Evolutionary conservation across 805 yeast genomes (phyloP).

Genomic region (Saccharomyces kudriavzevii): DNA sequence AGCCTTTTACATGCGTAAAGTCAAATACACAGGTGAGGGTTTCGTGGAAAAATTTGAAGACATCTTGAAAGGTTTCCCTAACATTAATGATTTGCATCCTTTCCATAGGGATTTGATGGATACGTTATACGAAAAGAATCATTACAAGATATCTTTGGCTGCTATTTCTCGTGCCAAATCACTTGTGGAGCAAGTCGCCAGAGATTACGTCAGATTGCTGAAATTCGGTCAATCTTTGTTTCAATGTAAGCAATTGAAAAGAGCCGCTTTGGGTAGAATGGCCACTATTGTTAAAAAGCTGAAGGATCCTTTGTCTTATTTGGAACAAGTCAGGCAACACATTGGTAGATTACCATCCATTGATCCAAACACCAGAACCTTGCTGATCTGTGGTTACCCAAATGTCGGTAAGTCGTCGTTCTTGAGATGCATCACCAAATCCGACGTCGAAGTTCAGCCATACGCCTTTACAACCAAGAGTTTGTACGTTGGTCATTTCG

Average conservation of each 20-base stretch:
- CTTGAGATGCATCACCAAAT: conserved; percentile 86
- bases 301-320: conserved; percentile 85
- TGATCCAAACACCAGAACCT: conserved; percentile 97
- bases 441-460: conserved; percentile 98
- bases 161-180: conserved; percentile 91
- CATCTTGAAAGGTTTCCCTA: conserved; percentile 82
- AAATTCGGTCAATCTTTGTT: conserved; percentile 96
- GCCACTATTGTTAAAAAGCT: conserved; percentile 94
- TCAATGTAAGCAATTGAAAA: conserved; percentile 96
- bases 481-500: conserved; percentile 95
- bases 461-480: conserved; percentile 98
- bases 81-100: conserved; percentile 95
- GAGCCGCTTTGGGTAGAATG: conserved; percentile 99
- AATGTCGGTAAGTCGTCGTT: conserved; percentile 98
- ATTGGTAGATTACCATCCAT: conserved; percentile 95
- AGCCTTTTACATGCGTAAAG: conserved; percentile 97
- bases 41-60: conserved; percentile 88
- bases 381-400: conserved; percentile 96
- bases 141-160: conserved; percentile 92
- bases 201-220: conserved; percentile 89
- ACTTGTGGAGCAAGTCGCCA: conserved; percentile 86
- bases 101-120: conserved; percentile 98
- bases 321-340: conserved; percentile 99
- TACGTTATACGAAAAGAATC: conserved; percentile 95
- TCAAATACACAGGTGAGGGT: conserved; percentile 92